These are phyloP conservation scores for Ustilago cynodontis DNA, from an alignment of 1,284 basidiomycete species.

Conservation along the genomic window DNA sequence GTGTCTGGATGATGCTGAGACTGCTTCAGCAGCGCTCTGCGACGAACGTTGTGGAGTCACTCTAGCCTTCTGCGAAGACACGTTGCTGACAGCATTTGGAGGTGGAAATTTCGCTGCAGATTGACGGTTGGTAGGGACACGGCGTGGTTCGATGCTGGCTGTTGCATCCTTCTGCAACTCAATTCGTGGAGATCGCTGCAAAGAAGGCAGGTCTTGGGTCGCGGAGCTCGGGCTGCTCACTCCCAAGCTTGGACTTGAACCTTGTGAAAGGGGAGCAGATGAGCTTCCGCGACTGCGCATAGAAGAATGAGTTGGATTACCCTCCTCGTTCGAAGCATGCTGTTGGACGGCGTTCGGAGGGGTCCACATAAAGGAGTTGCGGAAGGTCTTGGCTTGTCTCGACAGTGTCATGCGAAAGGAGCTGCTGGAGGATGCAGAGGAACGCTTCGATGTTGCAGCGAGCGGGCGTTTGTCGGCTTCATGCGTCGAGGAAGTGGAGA, in stretches of 20 bases:
- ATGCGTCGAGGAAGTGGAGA: conserved; percentile 23
- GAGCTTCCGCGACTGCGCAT: neutral
- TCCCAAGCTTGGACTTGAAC: conserved; percentile 16
- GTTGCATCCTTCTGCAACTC: neutral
- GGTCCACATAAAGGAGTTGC: conserved; percentile 40
- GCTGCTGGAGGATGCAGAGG: conserved; percentile 32
- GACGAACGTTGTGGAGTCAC: conserved; percentile 6
- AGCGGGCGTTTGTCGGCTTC: conserved; percentile 16
- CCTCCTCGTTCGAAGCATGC: conserved; percentile 2
- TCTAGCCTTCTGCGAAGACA: neutral
- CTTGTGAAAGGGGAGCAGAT: conserved; percentile 17
- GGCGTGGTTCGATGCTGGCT: neutral
- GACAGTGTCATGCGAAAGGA: conserved; percentile 44
- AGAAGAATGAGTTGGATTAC: neutral
- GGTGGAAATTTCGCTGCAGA: neutral
- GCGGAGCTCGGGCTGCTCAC: conserved; percentile 7
- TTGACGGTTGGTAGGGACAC: neutral
- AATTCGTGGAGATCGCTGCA: neutral
- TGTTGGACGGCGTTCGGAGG: neutral
- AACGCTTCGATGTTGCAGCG: conserved; percentile 25
- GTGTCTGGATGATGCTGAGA: too few species aligned
- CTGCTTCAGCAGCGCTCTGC: conserved; percentile 3
- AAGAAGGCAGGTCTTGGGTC: conserved; percentile 5
- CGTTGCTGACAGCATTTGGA: neutral
- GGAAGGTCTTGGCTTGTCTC: conserved; percentile 37